Evolutionary conservation across 352 stramenopile genomes (phyloP), one percentile per base, ranked within the genome.

Genomic region (Phytopythium sindhum): DNA sequence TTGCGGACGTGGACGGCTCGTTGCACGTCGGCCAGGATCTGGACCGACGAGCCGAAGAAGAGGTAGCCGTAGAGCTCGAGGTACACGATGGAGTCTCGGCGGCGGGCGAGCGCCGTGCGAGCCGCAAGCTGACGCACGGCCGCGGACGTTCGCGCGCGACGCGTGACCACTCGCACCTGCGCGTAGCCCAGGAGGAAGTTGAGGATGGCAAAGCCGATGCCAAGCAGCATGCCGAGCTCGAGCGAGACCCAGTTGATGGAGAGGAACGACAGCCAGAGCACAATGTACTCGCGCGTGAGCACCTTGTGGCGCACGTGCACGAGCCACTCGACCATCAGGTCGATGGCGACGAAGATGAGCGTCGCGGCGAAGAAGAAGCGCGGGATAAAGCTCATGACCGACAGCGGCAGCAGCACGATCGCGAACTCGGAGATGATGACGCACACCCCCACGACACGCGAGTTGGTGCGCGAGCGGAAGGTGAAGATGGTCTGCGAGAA

Each of bases 401-500:
- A 92, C 48, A 99, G 70, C 23, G 97, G 96, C 28, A 97, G 61
- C 7, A 98, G 62, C 31, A 93, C 86, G 47, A 98, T 83, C 26
- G 81, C 84, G 51, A 97, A 89, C 70, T 97, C 91, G 29, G 72
- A 89, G 47, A 90, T 50, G 45, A 97, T 95, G 62, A 98, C 90
- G 35, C 96, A 89, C 5, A 97, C 53, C 45, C 96, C 95, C 58
- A 98, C 94, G 52, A 96, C 81, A 19, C 93, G 78, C 37, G 86
- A 95, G 67, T 98, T 93, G 67, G 89, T 90, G 60, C 91, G 90
- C 65, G 93, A 97, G 9, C 92, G 84, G 72, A 95, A 98, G 24
- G 96, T 98, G 74, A 99, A 99, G 65, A 99, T 98, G 23, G 95
- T 99, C 81, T 99, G 97, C 35, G 84, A 98, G 75, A 99, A 99